Percentiles rank a stretch among this genome's conserved stretches.
phyloP scores from a whole-genome alignment of 2,329 filamentous ascomycete genomes.

The Pseudocercospora musae region DNA sequence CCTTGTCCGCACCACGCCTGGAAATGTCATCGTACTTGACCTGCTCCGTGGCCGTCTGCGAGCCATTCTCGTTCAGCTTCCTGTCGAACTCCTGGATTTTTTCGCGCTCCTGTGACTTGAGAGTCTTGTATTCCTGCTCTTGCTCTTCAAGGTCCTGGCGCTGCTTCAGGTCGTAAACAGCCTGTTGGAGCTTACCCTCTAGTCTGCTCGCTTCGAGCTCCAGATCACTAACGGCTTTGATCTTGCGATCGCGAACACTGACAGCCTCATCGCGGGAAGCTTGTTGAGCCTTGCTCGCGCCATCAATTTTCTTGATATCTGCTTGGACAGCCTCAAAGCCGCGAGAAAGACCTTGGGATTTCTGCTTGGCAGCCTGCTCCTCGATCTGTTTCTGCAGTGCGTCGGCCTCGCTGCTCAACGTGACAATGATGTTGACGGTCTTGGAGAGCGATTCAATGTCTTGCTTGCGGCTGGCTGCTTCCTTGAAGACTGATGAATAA shows the following conservation, averaged over 20 bases:
- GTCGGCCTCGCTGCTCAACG: slow-evolving; percentile 68
- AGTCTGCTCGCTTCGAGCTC: slow-evolving; percentile 77
- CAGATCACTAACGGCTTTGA: slow-evolving; percentile 59
- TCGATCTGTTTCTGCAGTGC: slow-evolving; percentile 71
- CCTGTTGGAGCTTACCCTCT: slow-evolving; percentile 66
- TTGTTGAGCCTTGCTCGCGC: slow-evolving; percentile 65
- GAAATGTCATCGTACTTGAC: slow-evolving; percentile 73
- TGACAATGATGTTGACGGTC: slow-evolving; percentile 71
- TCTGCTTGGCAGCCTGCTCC: slow-evolving; percentile 72
- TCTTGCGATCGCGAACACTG: slow-evolving; percentile 67
- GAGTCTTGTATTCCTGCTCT: slow-evolving; percentile 68
- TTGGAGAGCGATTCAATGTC: slow-evolving; percentile 74
- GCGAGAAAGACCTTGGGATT: slow-evolving; percentile 61
- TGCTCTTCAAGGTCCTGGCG: slow-evolving; percentile 68
- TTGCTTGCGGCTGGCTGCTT: slow-evolving; percentile 53
- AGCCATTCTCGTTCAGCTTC: slow-evolving; percentile 51
- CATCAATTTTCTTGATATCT: slow-evolving; percentile 63
- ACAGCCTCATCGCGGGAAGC: slow-evolving; percentile 63
- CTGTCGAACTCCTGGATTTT: slow-evolving; percentile 66
- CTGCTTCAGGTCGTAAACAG: slow-evolving; percentile 74
- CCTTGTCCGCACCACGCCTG: slow-evolving; percentile 66
- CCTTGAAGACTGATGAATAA: slow-evolving; percentile 58
- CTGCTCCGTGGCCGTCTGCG: slow-evolving; percentile 68
- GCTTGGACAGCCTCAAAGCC: slow-evolving; percentile 82
- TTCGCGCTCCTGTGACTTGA: slow-evolving; percentile 66